Conservation (phyloP, 148 eudicot species). For the Cornus controversa region DNA sequence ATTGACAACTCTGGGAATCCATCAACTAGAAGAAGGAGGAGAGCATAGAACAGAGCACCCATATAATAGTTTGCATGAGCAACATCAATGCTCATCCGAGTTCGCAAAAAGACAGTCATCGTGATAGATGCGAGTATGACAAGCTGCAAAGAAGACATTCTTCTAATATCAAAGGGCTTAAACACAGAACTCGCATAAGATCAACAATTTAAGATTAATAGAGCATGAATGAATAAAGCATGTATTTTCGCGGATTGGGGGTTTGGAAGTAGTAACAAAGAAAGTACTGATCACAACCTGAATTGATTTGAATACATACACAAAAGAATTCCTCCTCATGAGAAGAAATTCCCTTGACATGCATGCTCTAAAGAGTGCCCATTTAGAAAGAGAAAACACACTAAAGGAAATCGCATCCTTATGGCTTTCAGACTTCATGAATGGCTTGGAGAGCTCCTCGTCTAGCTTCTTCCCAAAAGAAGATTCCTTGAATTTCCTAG, state of each 20-base stretch:
- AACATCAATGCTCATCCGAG: slow-evolving; percentile 55
- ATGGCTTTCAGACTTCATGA: slow-evolving; percentile 42
- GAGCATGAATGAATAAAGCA: not conserved
- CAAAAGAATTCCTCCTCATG: slow-evolving; percentile 68
- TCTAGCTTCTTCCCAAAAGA: slow-evolving; percentile 36
- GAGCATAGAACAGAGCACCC: slow-evolving; percentile 67
- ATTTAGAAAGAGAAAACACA: slow-evolving; percentile 50
- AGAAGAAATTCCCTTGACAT: slow-evolving; percentile 73
- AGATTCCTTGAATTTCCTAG: slow-evolving; percentile 51
- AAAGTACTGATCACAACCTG: slow-evolving; percentile 43
- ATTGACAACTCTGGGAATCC: slow-evolving; percentile 65
- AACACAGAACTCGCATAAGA: not conserved
- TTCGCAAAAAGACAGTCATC: slow-evolving; percentile 67
- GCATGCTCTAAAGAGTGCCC: slow-evolving; percentile 71
- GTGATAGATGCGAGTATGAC: slow-evolving; percentile 45
- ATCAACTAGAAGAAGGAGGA: slow-evolving; percentile 54
- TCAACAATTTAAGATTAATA: not conserved
- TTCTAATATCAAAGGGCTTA: not conserved
- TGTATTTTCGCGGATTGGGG: not conserved
- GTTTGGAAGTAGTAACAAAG: not conserved
- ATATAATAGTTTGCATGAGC: slow-evolving; percentile 61
- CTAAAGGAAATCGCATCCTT: slow-evolving; percentile 43
- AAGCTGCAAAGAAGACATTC: slow-evolving; percentile 47
- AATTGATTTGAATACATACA: slow-evolving; percentile 57
- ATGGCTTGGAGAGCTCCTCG: slow-evolving; percentile 47